Base-by-base conservation (phyloP, 768 basidiomycete species). In the Erythrobasidium yunnanense region DNA sequence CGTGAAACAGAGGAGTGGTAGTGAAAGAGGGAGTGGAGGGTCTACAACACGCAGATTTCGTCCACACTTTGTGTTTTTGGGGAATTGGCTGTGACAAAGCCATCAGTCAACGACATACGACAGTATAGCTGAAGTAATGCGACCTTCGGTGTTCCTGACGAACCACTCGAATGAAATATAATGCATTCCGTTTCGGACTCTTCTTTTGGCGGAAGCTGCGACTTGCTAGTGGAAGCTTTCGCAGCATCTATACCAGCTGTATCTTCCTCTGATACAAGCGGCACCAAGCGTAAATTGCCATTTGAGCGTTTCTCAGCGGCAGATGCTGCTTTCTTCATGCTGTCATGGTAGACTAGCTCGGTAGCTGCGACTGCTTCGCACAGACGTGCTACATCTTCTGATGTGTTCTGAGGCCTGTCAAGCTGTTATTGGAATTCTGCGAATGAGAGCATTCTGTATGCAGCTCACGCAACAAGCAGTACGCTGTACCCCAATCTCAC, bases 141-240 rank as follows among this genome's bases (percentile, higher is more conserved):
- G n/a, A 58, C 56, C 56, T 75, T 82, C 1, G 82, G 82, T 54
- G 77, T 80, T 0, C 82, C 82, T 13, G 82, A 82, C 54, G 79
- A 71, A 29, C 81, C 81, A 1, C 77, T 78, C 3, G 79, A 79
- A 68, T 82, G 81, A 53, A 82, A 70, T 52, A 79, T 77, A 23
- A 80, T 77, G 17, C 73, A 76, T 17, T 74, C 73, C 20, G 78
- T 68, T 17, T 67, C 53, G 20, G 50, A 54, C 49, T 78, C 72
- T 33, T 76, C 74, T 8, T 76, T 75, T 0, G 72, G 74, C 33
- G 78, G 67, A 11, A 72, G 68, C 25, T 73, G 49, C 5, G 72
- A 47, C 7, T 49, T 51, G 22, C 50, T 20, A 34, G 55, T 56
- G 46, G 46, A 34, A 1, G 29, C 29, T 35, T 66, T 25, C 27